phyloP scores from a whole-genome alignment of 129 eudicot species.

The Sambucus nigra region DNA sequence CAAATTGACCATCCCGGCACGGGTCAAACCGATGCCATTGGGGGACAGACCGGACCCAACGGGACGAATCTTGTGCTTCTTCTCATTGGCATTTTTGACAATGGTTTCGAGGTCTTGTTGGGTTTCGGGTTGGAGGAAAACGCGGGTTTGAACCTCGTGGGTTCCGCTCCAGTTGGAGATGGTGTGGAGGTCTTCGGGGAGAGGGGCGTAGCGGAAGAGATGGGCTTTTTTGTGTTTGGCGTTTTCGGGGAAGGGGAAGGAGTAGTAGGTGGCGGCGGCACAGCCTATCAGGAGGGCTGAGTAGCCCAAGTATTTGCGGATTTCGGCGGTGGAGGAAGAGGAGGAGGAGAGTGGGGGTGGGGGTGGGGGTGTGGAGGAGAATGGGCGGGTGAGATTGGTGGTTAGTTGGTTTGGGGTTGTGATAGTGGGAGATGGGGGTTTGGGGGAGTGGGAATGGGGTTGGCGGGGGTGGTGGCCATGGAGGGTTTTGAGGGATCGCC shows the following conservation, averaged over 20 bases:
- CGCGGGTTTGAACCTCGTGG: conserved; percentile 81
- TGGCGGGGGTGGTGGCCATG: conserved; percentile 23
- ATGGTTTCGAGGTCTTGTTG: conserved; percentile 33
- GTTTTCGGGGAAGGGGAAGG: conserved; percentile 83
- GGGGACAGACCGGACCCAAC: conserved; percentile 89
- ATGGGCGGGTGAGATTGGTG: conserved; percentile 23
- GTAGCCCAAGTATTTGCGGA: conserved; percentile 83
- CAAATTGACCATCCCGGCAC: conserved; percentile 93
- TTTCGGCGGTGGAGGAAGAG: conserved; percentile 42
- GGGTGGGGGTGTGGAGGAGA: conserved; percentile 25
- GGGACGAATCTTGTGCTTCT: conserved; percentile 70
- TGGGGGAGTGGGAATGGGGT: conserved; percentile 9
- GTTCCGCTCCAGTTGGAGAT: conserved; percentile 94
- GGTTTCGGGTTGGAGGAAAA: conserved; percentile 59
- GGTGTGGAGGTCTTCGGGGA: conserved; percentile 88
- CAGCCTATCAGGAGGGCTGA: conserved; percentile 56
- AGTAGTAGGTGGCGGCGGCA: conserved; percentile 86
- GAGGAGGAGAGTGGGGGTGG: conserved; percentile 39
- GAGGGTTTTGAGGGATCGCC: conserved; percentile 45
- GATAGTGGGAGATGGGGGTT: conserved; percentile 15
- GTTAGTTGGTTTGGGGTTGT: conserved; percentile 14
- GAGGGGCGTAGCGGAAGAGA: conserved; percentile 85
- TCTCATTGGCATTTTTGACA: conserved; percentile 45
- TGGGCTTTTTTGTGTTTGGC: conserved; percentile 94
- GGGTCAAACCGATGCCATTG: conserved; percentile 81